Conservation (phyloP, 495 filamentous ascomycete genomes). For the Penicillium cosmopolitanum region DNA sequence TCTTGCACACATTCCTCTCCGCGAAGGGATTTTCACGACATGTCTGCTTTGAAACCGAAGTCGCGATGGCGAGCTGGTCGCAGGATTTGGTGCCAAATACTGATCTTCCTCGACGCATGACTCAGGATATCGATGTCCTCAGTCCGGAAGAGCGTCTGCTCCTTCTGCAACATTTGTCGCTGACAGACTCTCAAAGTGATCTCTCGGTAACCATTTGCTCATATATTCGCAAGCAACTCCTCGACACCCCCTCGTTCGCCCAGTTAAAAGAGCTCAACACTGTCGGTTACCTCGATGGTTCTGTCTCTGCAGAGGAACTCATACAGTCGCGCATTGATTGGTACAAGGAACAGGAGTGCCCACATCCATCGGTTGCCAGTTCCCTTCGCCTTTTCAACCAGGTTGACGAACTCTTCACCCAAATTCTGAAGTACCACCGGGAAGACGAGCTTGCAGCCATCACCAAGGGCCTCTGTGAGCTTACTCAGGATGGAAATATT, state of each 20-base stretch:
- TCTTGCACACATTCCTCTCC: conserved; percentile 62
- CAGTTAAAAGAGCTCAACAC: conserved; percentile 56
- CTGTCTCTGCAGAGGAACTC: conserved; percentile 44
- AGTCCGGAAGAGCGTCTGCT: conserved; percentile 56
- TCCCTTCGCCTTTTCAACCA: conserved; percentile 52
- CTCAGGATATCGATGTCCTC: conserved; percentile 57
- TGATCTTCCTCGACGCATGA: conserved; percentile 48
- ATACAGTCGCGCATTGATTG: conserved; percentile 53
- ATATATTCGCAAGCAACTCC: conserved; percentile 51
- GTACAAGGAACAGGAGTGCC: conserved; percentile 52
- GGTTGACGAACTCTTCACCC: conserved; percentile 42
- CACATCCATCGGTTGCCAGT: conserved; percentile 39
- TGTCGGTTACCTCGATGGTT: conserved; percentile 52
- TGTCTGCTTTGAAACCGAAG: conserved; percentile 56
- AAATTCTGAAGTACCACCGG: conserved; percentile 45
- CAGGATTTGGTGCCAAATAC: conserved; percentile 36
- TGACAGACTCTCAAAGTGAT: conserved; percentile 38
- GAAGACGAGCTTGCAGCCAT: conserved; percentile 47
- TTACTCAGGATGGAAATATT: conserved; percentile 43
- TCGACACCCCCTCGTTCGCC: conserved; percentile 52
- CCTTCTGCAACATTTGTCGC: conserved; percentile 52
- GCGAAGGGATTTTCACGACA: conserved; percentile 51
- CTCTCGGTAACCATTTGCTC: conserved; percentile 39
- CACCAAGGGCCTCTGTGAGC: conserved; percentile 36
- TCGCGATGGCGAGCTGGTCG: conserved; percentile 44